Base-by-base conservation (phyloP, 2,329 filamentous ascomycete species). In the Phaeosphaeriaceae sp. region DNA sequence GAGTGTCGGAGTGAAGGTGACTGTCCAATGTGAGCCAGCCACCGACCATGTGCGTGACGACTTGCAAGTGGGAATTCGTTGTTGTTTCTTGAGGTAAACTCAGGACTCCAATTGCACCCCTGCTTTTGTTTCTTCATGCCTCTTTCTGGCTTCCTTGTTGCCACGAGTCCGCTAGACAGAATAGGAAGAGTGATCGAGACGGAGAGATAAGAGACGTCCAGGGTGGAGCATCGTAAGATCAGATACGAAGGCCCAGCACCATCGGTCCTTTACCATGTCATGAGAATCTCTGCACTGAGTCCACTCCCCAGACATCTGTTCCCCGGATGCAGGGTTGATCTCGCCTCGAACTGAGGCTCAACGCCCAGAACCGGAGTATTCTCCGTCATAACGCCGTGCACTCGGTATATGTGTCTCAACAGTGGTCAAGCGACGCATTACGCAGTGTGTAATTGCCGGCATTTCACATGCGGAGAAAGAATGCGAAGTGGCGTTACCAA, bases 21-120 rank as follows among this genome's bases (percentile, higher is more conserved):
- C 31, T 50, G 31, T 48, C 50, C 45, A 57, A 45, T 50, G 22
- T 41, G 20, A 44, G 11, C 7, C 31, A 36, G 36, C n/a, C n/a
- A 4, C 13, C 24, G 40, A 41, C 17, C n/a, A 20, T 21, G 55
- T 20, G 47, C n/a, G 17, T 40, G 20, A 17, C 25, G 40, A 47
- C 25, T 41, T 41, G 19, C n/a, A 50, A 50, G 15, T 36, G 47
- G 47, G 21, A 47, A 22, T 2, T 20, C 21, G 21, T 17, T 9
- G 44, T 24, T 21, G 22, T 21, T 24, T 45, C n/a, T 9, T 21
- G n/a, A 24, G 2, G 19, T 45, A 4, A 36, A 36, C 13, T 11
- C 3, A 36, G 31, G 13, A 3, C 7, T 36, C 31, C 13, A 36
- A 36, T 36, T 7, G 11, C 13, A 11, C 3, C 11, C 25, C 25